These are phyloP conservation scores for Bimuria novae-zelandiae DNA, from an alignment of 2,329 filamentous ascomycete genomes.

Conservation along the genomic window DNA sequence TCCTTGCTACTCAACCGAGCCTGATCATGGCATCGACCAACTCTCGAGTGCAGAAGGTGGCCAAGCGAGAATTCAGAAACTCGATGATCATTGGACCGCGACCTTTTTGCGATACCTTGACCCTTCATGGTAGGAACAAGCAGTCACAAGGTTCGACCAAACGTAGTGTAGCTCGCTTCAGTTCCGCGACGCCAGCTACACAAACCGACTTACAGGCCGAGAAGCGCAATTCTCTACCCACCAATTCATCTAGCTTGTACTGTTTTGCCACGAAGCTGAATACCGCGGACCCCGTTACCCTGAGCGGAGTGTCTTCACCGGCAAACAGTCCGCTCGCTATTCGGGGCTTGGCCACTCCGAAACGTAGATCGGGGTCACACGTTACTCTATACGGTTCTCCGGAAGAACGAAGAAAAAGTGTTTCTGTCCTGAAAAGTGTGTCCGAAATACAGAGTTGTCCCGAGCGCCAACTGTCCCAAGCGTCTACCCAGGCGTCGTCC, in stretches of 20 bases:
- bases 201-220: slow-evolving; percentile 9
- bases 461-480: slow-evolving; percentile 46
- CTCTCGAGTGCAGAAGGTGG: slow-evolving; percentile 40
- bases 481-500: slow-evolving; percentile 44
- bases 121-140: slow-evolving; percentile 24
- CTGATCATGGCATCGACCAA: slow-evolving; percentile 36
- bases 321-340: slow-evolving; percentile 26
- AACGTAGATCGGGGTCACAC: slow-evolving; percentile 35
- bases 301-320: slow-evolving; percentile 43
- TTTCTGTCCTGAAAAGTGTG: slow-evolving; percentile 34
- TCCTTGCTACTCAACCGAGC: slow-evolving; percentile 45
- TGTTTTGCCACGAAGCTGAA: slow-evolving; percentile 32
- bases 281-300: slow-evolving; percentile 40
- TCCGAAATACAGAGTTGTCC: slow-evolving; percentile 39
- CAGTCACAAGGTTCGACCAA: slow-evolving; percentile 21
- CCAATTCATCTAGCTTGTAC: slow-evolving; percentile 21
- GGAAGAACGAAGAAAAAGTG: slow-evolving; percentile 35
- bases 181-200: slow-evolving; percentile 9
- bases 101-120: slow-evolving; percentile 30
- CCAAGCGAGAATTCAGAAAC: slow-evolving; percentile 43
- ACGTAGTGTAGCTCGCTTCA: slow-evolving; percentile 20
- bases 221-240: slow-evolving; percentile 12
- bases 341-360: slow-evolving; percentile 42
- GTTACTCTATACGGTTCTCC: slow-evolving; percentile 50
- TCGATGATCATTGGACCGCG: slow-evolving; percentile 39